Base-by-base conservation (phyloP, 164 flowering plant genomes). In the Magnolia changhungtana region DNA sequence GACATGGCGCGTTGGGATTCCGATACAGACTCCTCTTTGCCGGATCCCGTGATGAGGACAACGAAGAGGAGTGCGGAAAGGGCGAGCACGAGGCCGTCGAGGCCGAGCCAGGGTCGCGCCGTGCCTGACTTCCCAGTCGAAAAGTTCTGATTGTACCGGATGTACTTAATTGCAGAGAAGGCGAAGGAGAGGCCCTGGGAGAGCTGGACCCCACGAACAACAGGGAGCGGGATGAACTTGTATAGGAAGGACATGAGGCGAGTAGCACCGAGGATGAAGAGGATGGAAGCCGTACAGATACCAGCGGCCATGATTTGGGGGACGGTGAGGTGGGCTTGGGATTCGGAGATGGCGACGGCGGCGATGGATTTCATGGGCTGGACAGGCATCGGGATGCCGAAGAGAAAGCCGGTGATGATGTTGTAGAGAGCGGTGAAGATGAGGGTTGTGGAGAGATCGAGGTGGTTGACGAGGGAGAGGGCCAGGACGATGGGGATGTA, bases 351-450 rank as follows among this genome's bases (percentile, higher is more conserved):
- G 77, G 98, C 98, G 79, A 91, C 98, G 76, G 98, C 92, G 37
- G 98, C 98, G 74, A 94, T 92, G 80, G 96, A 90, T 77, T 94
- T 94, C 98, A 94, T 94, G 76, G 98, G 98, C 71, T 94, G 96
- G 74, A 94, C 98, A 49, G 98, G 98, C 98, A 94, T 94, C 69
- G 98, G 98, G 77, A 88, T 75, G 75, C 88, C 88, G 84, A 90
- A 94, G 78, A 94, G 88, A 66, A 88, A 75, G 65, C 96, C 96
- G 71, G 96, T 94, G 84, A 83, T 67, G 82, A 90, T 84, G 86
- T 94, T 92, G 92, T 92, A 92, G 76, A 90, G 78, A 61, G 84
- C 86, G 24, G 96, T 92, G 93, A 92, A 91, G 85, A 90, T 88
- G 61, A 93, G 91, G 37, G 96, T 93, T 65, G 93, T 87, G 81